Percentiles rank a stretch among this genome's conserved stretches.
Evolutionary conservation across 1,139 yeast species (phyloP).

Genomic region (Pichia sp.): DNA sequence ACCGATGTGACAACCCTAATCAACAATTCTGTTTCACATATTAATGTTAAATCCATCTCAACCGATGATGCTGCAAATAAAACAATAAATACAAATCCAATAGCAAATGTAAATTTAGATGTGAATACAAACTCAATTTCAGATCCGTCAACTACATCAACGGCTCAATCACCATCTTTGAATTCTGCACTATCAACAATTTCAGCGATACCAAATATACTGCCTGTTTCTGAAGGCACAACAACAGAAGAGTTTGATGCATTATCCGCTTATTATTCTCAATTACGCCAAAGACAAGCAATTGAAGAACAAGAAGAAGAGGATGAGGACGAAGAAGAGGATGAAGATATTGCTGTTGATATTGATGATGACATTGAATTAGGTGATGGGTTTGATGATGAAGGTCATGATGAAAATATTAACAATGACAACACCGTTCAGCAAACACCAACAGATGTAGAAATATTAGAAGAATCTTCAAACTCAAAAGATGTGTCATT

Average conservation of each 20-base stretch:
- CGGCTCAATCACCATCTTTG: neutral
- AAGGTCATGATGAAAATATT: neutral
- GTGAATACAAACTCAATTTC: neutral
- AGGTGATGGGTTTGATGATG: neutral
- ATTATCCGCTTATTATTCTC: slow-evolving; percentile 72
- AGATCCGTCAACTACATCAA: neutral
- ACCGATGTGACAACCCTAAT: neutral
- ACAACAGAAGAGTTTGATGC: slow-evolving; percentile 64
- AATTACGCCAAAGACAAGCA: slow-evolving; percentile 57
- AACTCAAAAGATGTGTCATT: slow-evolving; percentile 1
- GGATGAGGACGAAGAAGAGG: slow-evolving; percentile 50
- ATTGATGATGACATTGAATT: neutral
- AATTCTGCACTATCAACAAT: neutral
- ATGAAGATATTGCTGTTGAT: neutral
- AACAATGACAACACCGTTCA: neutral
- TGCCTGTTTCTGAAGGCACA: slow-evolving; percentile 14
- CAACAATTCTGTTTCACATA: neutral
- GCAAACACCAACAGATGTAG: neutral
- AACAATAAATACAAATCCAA: neutral
- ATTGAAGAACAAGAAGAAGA: slow-evolving; percentile 45
- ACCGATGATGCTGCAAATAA: neutral
- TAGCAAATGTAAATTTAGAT: neutral
- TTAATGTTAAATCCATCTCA: neutral
- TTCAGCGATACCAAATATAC: slow-evolving; percentile 8
- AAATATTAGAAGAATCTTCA: slow-evolving; percentile 2